Evolutionary conservation across 192 early-diverging fungal genomes (phyloP), one percentile per base, ranked within the genome.

Genomic region (Podila verticillata): DNA sequence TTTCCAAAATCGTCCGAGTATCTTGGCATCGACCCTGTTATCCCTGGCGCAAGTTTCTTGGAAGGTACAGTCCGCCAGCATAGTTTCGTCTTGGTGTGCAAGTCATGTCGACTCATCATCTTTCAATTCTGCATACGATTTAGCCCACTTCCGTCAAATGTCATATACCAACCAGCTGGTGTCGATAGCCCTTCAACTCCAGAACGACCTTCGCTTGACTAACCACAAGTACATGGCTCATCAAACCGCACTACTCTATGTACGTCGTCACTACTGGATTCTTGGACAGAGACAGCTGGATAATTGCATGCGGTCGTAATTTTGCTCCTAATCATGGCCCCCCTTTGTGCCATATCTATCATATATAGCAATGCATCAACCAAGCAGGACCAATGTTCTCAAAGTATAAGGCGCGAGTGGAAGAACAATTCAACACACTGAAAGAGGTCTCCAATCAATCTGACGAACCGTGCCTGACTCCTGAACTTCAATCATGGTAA

Each of bases 181-280:
- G 13, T 82, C 87, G 6, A 85, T 85, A 26, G 78, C 87, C 17
- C 57, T 87, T 17, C 87, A 86, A 58, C 72, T 89, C 15, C 84
- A 87, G 48, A 77, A 84, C 39, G 87, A 89, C 29, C 35, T 88
- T 24, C 48, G 73, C 30, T 64, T 88, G 26, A 65, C 71, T 12
- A 88, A 89, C 36, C 87, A 89, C 63, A 86, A 86, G 47, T 89
- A 86, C 51, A 80, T 89, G 34, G 87, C 87, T 19, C 85, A 89
- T 70, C 87, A 89, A 64, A 47, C 86, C 3, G 87, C 87, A 56
- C 59, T 89, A 31, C 69, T 89, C 17, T 89, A 89, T 81, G 87
- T 87, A 77, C 70, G 70, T 57, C 30, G 24, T 3, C 24, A n/a
- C 15, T 12, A 26, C 54, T 22, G 10, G 35, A 7, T 49, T 13